These are phyloP conservation scores for Ramaria rubella DNA, from an alignment of 768 basidiomycete species.

Conservation along the genomic window DNA sequence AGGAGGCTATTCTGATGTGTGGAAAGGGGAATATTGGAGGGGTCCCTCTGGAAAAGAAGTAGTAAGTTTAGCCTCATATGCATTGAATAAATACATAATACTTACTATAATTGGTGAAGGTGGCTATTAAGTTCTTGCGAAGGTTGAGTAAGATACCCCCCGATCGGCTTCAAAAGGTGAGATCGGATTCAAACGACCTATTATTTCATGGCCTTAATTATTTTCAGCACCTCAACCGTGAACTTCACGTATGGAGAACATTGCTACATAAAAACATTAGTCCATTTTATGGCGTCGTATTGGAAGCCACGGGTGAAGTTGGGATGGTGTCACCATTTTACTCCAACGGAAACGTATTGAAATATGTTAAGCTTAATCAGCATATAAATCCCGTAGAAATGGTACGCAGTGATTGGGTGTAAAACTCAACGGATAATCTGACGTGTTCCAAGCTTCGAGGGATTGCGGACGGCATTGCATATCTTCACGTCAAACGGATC, in stretches of 20 bases:
- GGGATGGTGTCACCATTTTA: conserved; percentile 1
- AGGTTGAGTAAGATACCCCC: not conserved
- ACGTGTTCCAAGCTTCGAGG: not conserved
- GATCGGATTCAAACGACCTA: not conserved
- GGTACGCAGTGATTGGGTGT: not conserved
- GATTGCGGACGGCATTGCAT: not conserved
- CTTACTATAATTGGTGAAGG: not conserved
- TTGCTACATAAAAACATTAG: not conserved
- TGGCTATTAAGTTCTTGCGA: not conserved
- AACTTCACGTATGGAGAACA: not conserved
- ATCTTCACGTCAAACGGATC: not conserved
- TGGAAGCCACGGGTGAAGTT: not conserved
- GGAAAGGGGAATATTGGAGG: not conserved
- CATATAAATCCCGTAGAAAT: not conserved
- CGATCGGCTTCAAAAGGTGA: not conserved
- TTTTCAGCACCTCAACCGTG: not conserved
- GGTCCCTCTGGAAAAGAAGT: not conserved
- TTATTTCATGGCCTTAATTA: not conserved
- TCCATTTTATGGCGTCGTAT: conserved; percentile 1
- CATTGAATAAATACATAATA: not conserved
- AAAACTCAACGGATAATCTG: not conserved
- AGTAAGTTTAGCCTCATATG: not conserved
- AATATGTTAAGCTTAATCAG: not conserved
- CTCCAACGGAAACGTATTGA: not conserved
- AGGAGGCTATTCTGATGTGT: not conserved